Conservation (phyloP, 2,329 filamentous ascomycete genomes). For the Cryphonectria naterciae region DNA sequence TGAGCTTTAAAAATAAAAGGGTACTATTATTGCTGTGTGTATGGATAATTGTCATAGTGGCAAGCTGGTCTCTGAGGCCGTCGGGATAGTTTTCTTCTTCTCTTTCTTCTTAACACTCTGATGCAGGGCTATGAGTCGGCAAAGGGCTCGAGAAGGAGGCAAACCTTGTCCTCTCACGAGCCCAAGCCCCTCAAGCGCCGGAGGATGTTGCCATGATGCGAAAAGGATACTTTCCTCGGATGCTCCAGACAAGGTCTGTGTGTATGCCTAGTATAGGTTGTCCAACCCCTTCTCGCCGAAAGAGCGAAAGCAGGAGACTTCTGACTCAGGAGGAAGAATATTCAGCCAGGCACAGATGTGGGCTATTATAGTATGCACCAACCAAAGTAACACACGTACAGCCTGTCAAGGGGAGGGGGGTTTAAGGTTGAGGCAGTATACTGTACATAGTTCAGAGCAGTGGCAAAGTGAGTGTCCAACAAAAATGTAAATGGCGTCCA, state of each 20-base stretch:
- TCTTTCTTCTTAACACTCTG: background rate
- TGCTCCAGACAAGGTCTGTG: background rate
- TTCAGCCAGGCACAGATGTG: background rate
- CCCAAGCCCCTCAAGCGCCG: background rate
- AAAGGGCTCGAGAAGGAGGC: background rate
- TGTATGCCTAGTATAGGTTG: background rate
- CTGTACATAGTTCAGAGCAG: background rate
- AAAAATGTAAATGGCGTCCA: background rate
- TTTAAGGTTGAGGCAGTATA: background rate
- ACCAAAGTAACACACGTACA: background rate
- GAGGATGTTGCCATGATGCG: background rate
- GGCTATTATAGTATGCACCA: background rate
- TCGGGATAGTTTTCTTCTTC: background rate
- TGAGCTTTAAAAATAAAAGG: background rate
- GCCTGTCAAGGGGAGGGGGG: background rate
- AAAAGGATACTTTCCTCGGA: background rate
- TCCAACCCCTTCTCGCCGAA: background rate
- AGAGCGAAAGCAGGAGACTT: background rate
- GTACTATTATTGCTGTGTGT: no score
- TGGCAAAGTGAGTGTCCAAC: background rate
- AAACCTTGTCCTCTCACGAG: background rate
- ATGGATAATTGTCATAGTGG: slow-evolving; percentile 9
- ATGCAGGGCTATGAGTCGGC: slow-evolving; percentile 2
- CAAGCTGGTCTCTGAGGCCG: background rate
- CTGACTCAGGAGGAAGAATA: background rate